Percentiles rank a stretch among this genome's conserved stretches.
Evolutionary conservation across 2,329 filamentous ascomycete species (phyloP).

Genomic region (Hymenoscyphus scutula): DNA sequence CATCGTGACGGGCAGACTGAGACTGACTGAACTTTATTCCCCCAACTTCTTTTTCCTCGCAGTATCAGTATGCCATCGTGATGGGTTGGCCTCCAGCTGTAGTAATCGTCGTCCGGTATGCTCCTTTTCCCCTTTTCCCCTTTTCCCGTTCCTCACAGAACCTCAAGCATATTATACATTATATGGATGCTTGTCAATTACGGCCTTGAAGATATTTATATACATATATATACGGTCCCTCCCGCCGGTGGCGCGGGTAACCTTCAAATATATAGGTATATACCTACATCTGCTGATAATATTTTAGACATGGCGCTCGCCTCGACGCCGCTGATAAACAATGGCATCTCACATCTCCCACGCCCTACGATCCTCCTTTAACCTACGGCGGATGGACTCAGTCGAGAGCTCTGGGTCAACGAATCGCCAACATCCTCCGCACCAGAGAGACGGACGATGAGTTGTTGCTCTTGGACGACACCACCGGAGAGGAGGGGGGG

Average conservation of each 20-base stretch:
- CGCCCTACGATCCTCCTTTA: slow-evolving; percentile 91
- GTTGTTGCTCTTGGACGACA: slow-evolving; percentile 15
- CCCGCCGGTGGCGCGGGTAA: neutral
- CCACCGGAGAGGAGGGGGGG: slow-evolving; percentile 20
- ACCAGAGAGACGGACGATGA: slow-evolving; percentile 46
- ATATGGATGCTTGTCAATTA: neutral
- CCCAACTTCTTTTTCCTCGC: neutral
- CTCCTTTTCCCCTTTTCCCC: neutral
- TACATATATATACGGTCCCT: neutral
- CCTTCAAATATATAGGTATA: too few relatives aligned
- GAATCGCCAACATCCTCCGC: slow-evolving; percentile 72
- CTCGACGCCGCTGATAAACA: slow-evolving; percentile 92
- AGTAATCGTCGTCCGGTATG: slow-evolving; percentile 49
- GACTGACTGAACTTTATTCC: neutral
- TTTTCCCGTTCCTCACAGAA: too few relatives aligned
- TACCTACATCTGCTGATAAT: neutral
- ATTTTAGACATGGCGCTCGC: slow-evolving; percentile 76
- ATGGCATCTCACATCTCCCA: slow-evolving; percentile 91
- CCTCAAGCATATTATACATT: too few relatives aligned
- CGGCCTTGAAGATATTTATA: neutral
- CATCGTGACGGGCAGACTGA: neutral
- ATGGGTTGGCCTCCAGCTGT: slow-evolving; percentile 50
- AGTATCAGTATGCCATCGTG: slow-evolving; percentile 17
- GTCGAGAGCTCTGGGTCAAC: slow-evolving; percentile 73
- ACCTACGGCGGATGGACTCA: slow-evolving; percentile 95